phyloP scores from a whole-genome alignment of 176 grass and related monocot genomes.

The Phragmites australis region DNA sequence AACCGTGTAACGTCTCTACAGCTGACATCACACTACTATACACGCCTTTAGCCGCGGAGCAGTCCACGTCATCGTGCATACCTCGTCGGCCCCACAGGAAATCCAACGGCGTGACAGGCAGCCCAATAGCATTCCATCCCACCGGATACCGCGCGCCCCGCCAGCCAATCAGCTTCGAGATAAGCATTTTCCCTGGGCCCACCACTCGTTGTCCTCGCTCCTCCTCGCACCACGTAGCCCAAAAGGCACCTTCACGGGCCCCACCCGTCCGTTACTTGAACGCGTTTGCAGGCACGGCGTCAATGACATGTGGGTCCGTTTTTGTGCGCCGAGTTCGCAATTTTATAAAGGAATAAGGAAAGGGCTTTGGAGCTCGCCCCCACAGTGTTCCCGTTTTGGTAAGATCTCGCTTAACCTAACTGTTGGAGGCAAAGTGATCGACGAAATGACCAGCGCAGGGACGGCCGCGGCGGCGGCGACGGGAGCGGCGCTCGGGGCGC shows the following conservation, averaged over 20 bases:
- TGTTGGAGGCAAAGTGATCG: neutral
- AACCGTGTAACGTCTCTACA: too few species aligned
- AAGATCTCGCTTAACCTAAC: slow-evolving; percentile 32
- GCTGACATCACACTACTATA: too few species aligned
- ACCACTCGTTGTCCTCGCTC: neutral
- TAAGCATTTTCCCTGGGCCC: slow-evolving; percentile 51
- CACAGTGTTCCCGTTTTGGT: slow-evolving; percentile 32
- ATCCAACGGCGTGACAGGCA: slow-evolving; percentile 51
- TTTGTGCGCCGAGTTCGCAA: neutral
- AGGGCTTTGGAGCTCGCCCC: slow-evolving; percentile 7
- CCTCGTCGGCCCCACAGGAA: slow-evolving; percentile 42
- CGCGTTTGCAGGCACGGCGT: neutral
- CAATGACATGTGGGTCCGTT: neutral
- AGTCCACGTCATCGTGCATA: slow-evolving; percentile 12
- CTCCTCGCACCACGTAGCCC: slow-evolving; percentile 22
- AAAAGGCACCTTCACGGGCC: slow-evolving; percentile 53
- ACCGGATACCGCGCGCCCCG: slow-evolving; percentile 45
- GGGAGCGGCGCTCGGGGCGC: slow-evolving; percentile 51
- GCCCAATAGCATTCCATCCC: slow-evolving; percentile 60
- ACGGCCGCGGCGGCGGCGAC: slow-evolving; percentile 36
- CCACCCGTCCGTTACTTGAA: neutral
- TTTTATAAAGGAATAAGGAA: slow-evolving; percentile 50
- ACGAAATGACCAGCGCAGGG: slow-evolving; percentile 43
- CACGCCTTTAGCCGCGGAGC: neutral
- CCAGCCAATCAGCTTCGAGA: slow-evolving; percentile 68